phyloP scores from a whole-genome alignment of 2,329 filamentous ascomycete species.

The Bisporella sp. region DNA sequence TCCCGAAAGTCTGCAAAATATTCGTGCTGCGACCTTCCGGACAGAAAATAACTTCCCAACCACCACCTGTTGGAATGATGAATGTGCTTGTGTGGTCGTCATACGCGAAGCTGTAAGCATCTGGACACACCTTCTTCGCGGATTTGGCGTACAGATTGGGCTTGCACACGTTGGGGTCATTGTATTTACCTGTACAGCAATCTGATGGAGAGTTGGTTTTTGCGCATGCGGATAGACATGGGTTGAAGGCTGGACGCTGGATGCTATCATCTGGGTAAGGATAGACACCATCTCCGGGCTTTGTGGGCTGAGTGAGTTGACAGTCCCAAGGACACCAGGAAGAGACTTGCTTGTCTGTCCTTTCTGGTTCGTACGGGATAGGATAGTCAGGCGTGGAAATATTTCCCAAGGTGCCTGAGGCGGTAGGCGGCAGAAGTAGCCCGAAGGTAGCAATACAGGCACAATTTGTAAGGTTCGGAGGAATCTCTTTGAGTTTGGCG shows the following conservation, averaged over 20 bases:
- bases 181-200: conserved; percentile 68
- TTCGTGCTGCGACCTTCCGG: conserved; percentile 55
- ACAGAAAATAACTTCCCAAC: conserved; percentile 75
- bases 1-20: conserved; percentile 45
- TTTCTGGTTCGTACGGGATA: conserved; percentile 56
- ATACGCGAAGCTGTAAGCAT: conserved; percentile 75
- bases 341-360: conserved; percentile 49
- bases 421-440: conserved; percentile 46
- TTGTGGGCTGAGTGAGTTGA: conserved; percentile 58
- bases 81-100: conserved; percentile 54
- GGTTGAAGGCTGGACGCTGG: conserved; percentile 63
- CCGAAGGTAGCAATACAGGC: conserved; percentile 68
- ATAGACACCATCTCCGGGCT: conserved; percentile 69
- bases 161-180: conserved; percentile 55
- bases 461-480: conserved; percentile 69
- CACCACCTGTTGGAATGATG: conserved; percentile 59
- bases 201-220: conserved; percentile 59
- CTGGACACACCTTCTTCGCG: conserved; percentile 72
- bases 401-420: conserved; percentile 40
- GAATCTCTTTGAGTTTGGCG: conserved; percentile 52
- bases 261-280: conserved; percentile 74
- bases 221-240: conserved; percentile 71
- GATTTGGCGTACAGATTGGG: conserved; percentile 61
- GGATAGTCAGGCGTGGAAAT: conserved; percentile 60
- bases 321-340: conserved; percentile 79